These are phyloP conservation scores for Colletotrichum caudatum DNA, from an alignment of 2,329 filamentous ascomycete genomes.

Conservation along the genomic window DNA sequence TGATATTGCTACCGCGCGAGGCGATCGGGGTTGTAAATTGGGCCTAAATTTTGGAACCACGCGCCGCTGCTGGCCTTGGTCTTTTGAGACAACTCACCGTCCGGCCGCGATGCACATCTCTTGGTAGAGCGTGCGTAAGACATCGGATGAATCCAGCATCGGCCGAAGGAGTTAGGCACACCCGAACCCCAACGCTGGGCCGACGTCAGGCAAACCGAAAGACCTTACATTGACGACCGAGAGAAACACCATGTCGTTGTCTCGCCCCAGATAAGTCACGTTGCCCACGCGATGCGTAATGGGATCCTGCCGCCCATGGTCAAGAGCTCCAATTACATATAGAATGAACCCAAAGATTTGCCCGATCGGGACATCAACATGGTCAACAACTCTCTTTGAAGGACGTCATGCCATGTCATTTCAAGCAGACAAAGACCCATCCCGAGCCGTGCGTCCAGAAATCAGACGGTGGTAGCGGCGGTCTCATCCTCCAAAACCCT, in stretches of 20 bases:
- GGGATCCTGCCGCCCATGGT: background rate
- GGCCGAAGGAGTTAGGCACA: background rate
- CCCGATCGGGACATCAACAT: background rate
- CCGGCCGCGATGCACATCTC: background rate
- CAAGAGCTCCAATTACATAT: background rate
- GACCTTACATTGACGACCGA: background rate
- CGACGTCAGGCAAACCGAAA: slow-evolving; percentile 5
- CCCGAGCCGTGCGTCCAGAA: background rate
- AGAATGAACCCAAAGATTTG: too few species aligned
- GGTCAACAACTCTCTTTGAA: background rate
- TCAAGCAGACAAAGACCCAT: background rate
- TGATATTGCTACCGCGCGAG: slow-evolving; percentile 4
- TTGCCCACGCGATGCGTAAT: background rate
- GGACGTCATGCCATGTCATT: background rate
- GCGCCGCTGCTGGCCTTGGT: slow-evolving; percentile 8
- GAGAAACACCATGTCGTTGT: background rate
- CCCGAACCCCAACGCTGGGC: slow-evolving; percentile 17
- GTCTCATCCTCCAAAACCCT: slow-evolving; percentile 1
- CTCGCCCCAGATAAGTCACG: background rate
- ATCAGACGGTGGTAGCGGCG: slow-evolving; percentile 13
- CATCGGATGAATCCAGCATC: slow-evolving; percentile 10
- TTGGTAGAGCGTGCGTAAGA: background rate
- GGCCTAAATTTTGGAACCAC: background rate
- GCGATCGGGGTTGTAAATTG: background rate
- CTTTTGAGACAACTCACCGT: slow-evolving; percentile 26